Evolutionary conservation across 768 basidiomycete genomes (phyloP).

Genomic region (Cyclocybe cylindracea): DNA sequence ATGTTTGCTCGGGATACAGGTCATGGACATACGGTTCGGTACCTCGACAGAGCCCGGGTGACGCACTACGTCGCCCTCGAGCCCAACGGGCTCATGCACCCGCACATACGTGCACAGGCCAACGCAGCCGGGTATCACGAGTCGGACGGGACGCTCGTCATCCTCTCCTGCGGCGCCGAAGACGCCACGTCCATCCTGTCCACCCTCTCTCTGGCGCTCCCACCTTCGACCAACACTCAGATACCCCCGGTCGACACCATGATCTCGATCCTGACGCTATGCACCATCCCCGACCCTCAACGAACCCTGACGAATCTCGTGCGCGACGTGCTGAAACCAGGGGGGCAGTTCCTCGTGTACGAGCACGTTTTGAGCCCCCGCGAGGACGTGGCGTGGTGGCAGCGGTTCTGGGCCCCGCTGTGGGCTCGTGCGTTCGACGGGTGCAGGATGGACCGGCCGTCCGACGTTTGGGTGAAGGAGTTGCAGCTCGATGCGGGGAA

Average conservation of each 20-base stretch:
- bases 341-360: slow-evolving; percentile 64
- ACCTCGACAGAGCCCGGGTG: slow-evolving; percentile 56
- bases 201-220: slow-evolving; percentile 23
- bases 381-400: slow-evolving; percentile 67
- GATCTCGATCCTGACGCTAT: slow-evolving; percentile 64
- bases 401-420: slow-evolving; percentile 67
- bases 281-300: slow-evolving; percentile 62
- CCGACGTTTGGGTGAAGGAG: slow-evolving; percentile 47
- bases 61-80: slow-evolving; percentile 72
- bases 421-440: slow-evolving; percentile 65
- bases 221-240: background rate
- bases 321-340: slow-evolving; percentile 54
- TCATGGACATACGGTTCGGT: slow-evolving; percentile 62
- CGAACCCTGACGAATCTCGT: slow-evolving; percentile 46
- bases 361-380: slow-evolving; percentile 66
- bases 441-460: slow-evolving; percentile 60
- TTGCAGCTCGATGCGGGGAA: slow-evolving; percentile 23
- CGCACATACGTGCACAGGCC: slow-evolving; percentile 51
- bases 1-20: slow-evolving; percentile 33
- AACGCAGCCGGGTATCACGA: slow-evolving; percentile 52
- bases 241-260: slow-evolving; percentile 51
- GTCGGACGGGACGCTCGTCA: slow-evolving; percentile 47
- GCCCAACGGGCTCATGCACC: slow-evolving; percentile 67
- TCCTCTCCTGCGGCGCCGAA: slow-evolving; percentile 66
- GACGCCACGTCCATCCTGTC: slow-evolving; percentile 49